Conservation (phyloP, 441 rosid species). For the Jatropha podagrica region DNA sequence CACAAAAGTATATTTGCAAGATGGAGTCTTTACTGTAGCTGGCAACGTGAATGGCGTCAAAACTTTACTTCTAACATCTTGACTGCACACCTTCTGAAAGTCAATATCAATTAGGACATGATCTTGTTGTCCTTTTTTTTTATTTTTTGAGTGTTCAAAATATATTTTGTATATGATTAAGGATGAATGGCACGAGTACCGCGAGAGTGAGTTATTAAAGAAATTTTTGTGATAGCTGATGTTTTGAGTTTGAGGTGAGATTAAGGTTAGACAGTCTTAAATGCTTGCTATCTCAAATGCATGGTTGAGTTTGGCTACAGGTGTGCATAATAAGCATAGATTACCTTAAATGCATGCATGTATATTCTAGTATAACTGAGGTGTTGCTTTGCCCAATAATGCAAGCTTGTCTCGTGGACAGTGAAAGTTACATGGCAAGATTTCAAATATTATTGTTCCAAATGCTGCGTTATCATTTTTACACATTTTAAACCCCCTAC, state of each 20-base stretch:
- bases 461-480: constrained; percentile 9
- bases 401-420: background rate
- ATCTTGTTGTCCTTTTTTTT: too few relatives aligned
- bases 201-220: background rate
- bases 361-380: background rate
- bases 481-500: background rate
- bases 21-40: background rate
- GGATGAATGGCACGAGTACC: too few relatives aligned
- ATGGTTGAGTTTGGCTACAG: background rate
- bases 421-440: background rate
- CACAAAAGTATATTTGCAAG: background rate
- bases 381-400: background rate
- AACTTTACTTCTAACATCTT: background rate
- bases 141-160: too few relatives aligned
- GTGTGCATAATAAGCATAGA: background rate
- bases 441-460: constrained; percentile 2
- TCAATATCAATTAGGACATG: background rate
- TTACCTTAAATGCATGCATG: constrained; percentile 5
- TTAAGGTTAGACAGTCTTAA: background rate
- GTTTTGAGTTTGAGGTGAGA: background rate
- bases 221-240: constrained; percentile 6
- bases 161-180: too few relatives aligned
- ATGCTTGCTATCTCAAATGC: background rate
- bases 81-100: background rate
- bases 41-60: background rate